Evolutionary conservation across 345 rosid genomes (phyloP).

Genomic region (Firmiana major): DNA sequence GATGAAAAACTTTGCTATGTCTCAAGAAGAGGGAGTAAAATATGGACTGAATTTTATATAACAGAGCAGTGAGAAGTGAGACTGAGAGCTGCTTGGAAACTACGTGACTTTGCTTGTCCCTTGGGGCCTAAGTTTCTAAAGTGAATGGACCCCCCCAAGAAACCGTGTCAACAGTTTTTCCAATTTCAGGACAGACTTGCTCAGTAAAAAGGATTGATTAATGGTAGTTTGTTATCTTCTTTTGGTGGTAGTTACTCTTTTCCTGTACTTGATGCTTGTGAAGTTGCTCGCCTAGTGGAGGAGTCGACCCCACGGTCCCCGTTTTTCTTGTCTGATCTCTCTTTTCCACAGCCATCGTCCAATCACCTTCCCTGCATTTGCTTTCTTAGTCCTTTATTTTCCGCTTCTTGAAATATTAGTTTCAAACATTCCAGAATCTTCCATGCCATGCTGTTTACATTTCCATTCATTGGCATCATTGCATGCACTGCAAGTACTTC

Average conservation of each 20-base stretch:
- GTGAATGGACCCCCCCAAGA: not conserved
- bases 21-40: not conserved
- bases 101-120: not conserved
- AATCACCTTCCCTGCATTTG: not conserved
- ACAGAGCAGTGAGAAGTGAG: not conserved
- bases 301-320: not conserved
- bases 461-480: not conserved
- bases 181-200: not conserved
- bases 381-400: not conserved
- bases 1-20: not conserved
- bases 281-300: not conserved
- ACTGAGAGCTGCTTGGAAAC: not conserved
- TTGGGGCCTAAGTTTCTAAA: not conserved
- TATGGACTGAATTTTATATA: not conserved
- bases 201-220: not conserved
- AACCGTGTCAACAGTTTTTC: slow-evolving; percentile 11
- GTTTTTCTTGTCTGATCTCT: not conserved
- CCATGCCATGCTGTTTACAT: not conserved
- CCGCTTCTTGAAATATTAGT: not conserved
- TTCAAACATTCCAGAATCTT: not conserved
- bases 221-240: too few relatives aligned
- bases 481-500: not conserved
- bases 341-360: not conserved
- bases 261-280: not conserved
- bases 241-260: too few relatives aligned